These are phyloP conservation scores for Starmerella floricola DNA, from an alignment of 805 yeast genomes.

Conservation along the genomic window DNA sequence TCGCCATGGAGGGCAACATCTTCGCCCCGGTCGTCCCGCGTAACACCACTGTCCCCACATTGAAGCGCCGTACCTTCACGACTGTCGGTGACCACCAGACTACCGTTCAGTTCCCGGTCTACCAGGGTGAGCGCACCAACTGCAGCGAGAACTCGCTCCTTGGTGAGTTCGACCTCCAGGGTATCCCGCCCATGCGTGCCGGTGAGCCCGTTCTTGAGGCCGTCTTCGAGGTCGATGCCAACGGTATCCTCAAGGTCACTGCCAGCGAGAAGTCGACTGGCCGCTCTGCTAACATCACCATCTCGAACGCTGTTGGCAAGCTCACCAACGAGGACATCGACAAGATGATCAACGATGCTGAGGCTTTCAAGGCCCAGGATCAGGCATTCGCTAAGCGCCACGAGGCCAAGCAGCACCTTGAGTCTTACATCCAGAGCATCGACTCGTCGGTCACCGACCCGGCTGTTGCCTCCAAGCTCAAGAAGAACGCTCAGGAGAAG, in stretches of 20 bases:
- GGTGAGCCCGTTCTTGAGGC: slow-evolving; percentile 99
- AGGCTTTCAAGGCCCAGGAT: slow-evolving; percentile 96
- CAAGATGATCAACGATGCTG: slow-evolving; percentile 98
- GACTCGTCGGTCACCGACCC: slow-evolving; percentile 97
- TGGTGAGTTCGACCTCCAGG: slow-evolving; percentile 97
- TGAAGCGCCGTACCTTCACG: slow-evolving; percentile 97
- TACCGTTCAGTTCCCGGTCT: slow-evolving; percentile 96
- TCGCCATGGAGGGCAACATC: slow-evolving; percentile 98
- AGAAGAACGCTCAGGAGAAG: slow-evolving; percentile 94
- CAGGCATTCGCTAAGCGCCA: slow-evolving; percentile 99
- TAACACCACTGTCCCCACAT: slow-evolving; percentile 98
- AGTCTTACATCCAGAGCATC: slow-evolving; percentile 92
- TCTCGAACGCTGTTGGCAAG: slow-evolving; percentile 98
- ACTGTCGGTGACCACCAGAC: slow-evolving; percentile 98
- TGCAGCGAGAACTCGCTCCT: slow-evolving; percentile 92
- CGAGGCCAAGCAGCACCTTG: slow-evolving; percentile 98
- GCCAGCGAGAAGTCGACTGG: slow-evolving; percentile 98
- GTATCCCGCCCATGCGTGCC: slow-evolving; percentile 96
- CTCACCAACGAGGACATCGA: slow-evolving; percentile 92
- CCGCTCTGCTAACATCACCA: slow-evolving; percentile 94
- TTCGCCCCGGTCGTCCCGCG: slow-evolving; percentile 98
- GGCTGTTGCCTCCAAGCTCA: slow-evolving; percentile 90
- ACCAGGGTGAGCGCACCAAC: slow-evolving; percentile 99
- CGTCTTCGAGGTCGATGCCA: slow-evolving; percentile 97
- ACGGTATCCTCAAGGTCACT: slow-evolving; percentile 98